Conservation (phyloP, 768 basidiomycete genomes). For the Mycena polygramma region DNA sequence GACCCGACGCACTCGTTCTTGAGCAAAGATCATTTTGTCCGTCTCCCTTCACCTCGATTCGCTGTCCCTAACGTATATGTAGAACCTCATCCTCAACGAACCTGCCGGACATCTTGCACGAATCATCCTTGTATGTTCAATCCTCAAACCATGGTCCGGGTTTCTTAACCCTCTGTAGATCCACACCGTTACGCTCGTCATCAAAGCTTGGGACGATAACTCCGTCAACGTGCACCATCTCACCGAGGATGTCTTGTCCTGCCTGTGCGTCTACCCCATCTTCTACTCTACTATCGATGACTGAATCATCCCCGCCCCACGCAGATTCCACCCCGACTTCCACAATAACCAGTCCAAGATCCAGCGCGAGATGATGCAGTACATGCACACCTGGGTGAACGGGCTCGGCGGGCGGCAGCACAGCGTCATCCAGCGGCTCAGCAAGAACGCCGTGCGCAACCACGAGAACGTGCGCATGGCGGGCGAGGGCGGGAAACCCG, state of each 20-base stretch:
- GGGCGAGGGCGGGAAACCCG: constrained; percentile 63
- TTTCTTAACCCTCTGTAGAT: constrained; percentile 50
- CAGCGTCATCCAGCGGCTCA: constrained; percentile 67
- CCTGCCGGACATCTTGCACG: constrained; percentile 83
- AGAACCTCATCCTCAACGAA: constrained; percentile 87
- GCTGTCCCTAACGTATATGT: constrained; percentile 26
- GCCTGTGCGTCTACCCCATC: constrained; percentile 64
- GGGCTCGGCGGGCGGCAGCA: constrained; percentile 62
- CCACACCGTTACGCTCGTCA: constrained; percentile 76
- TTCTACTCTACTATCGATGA: neutral
- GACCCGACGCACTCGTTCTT: constrained; percentile 92
- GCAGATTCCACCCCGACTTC: constrained; percentile 91
- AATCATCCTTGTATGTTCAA: constrained; percentile 66
- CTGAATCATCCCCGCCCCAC: neutral
- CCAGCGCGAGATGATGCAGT: constrained; percentile 83
- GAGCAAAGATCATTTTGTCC: constrained; percentile 90
- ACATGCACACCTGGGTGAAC: constrained; percentile 73
- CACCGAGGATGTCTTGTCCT: constrained; percentile 74
- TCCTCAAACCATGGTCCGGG: neutral
- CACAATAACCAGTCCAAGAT: constrained; percentile 72
- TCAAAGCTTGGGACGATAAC: constrained; percentile 85
- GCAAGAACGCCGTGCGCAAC: constrained; percentile 75
- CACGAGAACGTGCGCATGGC: constrained; percentile 77
- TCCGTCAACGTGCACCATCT: constrained; percentile 68
- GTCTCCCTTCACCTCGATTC: constrained; percentile 43